Percentiles rank a stretch among this genome's conserved stretches.
phyloP scores from a whole-genome alignment of 2,329 filamentous ascomycete species.

The Paramyrothecium sp. region DNA sequence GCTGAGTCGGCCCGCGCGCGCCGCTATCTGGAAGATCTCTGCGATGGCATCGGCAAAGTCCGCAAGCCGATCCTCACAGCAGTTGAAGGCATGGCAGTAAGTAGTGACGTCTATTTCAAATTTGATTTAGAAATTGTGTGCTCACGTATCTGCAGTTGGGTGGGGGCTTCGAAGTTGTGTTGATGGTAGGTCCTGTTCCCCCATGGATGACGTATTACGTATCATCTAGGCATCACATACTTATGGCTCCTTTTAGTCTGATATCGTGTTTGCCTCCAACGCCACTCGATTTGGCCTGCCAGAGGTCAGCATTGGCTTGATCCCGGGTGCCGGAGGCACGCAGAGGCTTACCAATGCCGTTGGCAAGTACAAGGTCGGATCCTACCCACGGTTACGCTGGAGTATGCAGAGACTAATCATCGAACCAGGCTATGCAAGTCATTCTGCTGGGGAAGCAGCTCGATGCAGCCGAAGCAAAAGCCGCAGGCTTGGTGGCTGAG shows the following conservation, averaged over 20 bases:
- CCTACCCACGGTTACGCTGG: not conserved
- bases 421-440: slow-evolving; percentile 28
- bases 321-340: slow-evolving; percentile 39
- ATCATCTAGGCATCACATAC: not conserved
- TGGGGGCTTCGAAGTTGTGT: slow-evolving; percentile 48
- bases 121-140: too few species aligned
- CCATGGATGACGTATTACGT: not conserved
- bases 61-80: slow-evolving; percentile 48
- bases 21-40: slow-evolving; percentile 40
- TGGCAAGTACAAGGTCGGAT: slow-evolving; percentile 37
- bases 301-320: slow-evolving; percentile 37
- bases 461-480: slow-evolving; percentile 19
- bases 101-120: slow-evolving; percentile 15
- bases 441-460: slow-evolving; percentile 26
- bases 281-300: slow-evolving; percentile 36
- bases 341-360: slow-evolving; percentile 37
- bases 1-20: slow-evolving; percentile 26
- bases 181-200: slow-evolving; percentile 32
- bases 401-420: not conserved
- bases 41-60: slow-evolving; percentile 27
- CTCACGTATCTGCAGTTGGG: slow-evolving; percentile 33
- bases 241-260: slow-evolving; percentile 25
- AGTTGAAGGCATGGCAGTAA: slow-evolving; percentile 48
- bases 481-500: slow-evolving; percentile 21
- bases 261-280: slow-evolving; percentile 34